Evolutionary conservation across 495 filamentous ascomycete genomes (phyloP).

Genomic region (Daldinia caldariorum): DNA sequence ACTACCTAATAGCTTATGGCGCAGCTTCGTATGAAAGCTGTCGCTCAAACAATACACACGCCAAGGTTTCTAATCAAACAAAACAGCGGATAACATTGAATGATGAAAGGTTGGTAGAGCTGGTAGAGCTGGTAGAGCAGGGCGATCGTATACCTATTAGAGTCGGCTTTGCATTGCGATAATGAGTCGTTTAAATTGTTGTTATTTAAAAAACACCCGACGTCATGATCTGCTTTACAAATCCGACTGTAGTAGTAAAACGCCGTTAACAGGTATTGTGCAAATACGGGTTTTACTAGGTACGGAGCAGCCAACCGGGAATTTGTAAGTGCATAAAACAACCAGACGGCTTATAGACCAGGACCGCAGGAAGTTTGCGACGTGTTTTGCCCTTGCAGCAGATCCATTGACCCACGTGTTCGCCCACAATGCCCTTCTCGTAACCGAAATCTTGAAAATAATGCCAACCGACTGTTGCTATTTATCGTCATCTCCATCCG

Average conservation of each 20-base stretch:
- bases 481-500: constrained; percentile 22
- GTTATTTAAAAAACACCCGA: constrained; percentile 22
- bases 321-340: constrained; percentile 3
- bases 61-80: constrained; percentile 18
- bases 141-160: constrained; percentile 6
- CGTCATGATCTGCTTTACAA: constrained; percentile 10
- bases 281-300: too few species aligned
- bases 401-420: constrained; percentile 41
- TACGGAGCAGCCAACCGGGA: constrained; percentile 2
- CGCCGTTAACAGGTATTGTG: too few species aligned
- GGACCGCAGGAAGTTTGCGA: constrained; percentile 3
- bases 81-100: neutral
- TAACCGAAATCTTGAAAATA: constrained; percentile 21
- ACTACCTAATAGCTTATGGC: neutral
- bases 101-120: neutral
- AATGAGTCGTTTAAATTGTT: constrained; percentile 21
- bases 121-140: too few species aligned
- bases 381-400: constrained; percentile 26
- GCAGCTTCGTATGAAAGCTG: neutral
- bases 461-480: neutral
- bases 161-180: constrained; percentile 1
- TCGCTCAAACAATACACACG: neutral
- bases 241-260: too few species aligned
- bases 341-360: neutral
- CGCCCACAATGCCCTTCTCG: constrained; percentile 17